phyloP scores from a whole-genome alignment of 805 yeast species.

The Cyberlindnera mississippiensis region DNA sequence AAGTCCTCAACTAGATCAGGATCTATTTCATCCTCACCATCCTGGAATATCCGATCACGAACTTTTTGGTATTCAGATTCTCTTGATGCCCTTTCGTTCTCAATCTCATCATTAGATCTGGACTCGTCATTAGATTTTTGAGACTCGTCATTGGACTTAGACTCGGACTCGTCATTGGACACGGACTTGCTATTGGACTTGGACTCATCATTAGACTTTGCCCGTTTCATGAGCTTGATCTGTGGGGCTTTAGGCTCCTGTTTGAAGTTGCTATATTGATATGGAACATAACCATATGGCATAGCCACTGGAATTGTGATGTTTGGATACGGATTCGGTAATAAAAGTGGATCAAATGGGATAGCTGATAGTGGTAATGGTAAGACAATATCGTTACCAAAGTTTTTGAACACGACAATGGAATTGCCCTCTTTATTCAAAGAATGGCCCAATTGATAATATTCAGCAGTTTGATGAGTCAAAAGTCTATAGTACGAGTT shows the following conservation, averaged over 20 bases:
- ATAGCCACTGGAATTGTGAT: too few species aligned
- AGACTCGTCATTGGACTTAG: neutral
- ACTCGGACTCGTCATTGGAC: too few species aligned
- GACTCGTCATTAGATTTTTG: too few species aligned
- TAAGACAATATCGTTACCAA: slow-evolving; percentile 20
- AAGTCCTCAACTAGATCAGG: too few species aligned
- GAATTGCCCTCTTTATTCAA: slow-evolving; percentile 46
- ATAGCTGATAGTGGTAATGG: slow-evolving; percentile 19
- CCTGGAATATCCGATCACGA: slow-evolving; percentile 36
- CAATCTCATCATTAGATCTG: slow-evolving; percentile 21
- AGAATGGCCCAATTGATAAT: slow-evolving; percentile 57
- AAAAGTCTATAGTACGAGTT: slow-evolving; percentile 67
- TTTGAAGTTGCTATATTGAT: neutral
- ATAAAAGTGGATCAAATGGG: slow-evolving; percentile 13
- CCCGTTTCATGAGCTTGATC: slow-evolving; percentile 27
- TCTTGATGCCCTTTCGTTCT: slow-evolving; percentile 35
- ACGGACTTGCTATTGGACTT: too few species aligned
- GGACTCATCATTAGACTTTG: too few species aligned
- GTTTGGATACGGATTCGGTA: too few species aligned
- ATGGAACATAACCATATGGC: too few species aligned
- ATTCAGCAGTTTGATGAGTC: slow-evolving; percentile 67
- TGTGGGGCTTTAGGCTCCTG: too few species aligned
- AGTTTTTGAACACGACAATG: slow-evolving; percentile 38
- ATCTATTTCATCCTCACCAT: slow-evolving; percentile 28
- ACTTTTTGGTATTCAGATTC: slow-evolving; percentile 40